A percentile compares a stretch with the other conserved stretches of the same genome.
These are phyloP conservation scores for Gynostemma pentaphyllum DNA, from an alignment of 306 rosid genomes.

Conservation along the genomic window DNA sequence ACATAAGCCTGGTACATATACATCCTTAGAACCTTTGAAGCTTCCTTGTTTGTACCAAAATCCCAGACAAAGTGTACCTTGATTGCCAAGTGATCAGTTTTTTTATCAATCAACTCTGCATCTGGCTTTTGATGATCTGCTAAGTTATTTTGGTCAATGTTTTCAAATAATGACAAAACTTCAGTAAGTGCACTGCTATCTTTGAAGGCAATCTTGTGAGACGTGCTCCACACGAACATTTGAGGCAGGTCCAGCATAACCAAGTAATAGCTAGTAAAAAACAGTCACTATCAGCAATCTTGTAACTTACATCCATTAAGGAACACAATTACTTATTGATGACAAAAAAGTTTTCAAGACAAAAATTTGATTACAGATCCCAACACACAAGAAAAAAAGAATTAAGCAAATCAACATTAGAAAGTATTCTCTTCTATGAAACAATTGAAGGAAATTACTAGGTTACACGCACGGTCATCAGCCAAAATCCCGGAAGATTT, in stretches of 20 bases:
- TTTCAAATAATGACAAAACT: constrained; percentile 60
- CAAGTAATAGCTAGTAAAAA: constrained; percentile 49
- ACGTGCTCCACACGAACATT: constrained; percentile 68
- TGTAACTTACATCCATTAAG: background rate
- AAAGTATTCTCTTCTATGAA: background rate
- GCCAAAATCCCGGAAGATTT: no score
- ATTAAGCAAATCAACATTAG: background rate
- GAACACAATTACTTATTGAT: background rate
- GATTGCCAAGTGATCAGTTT: constrained; percentile 32
- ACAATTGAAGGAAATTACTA: no score
- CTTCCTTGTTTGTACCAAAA: background rate
- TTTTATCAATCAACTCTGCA: constrained; percentile 23
- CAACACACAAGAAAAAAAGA: background rate
- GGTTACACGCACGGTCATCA: no score
- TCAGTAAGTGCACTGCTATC: constrained; percentile 84
- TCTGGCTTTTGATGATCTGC: constrained; percentile 22
- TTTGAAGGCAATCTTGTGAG: constrained; percentile 49
- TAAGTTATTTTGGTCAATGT: constrained; percentile 22
- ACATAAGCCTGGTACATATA: background rate
- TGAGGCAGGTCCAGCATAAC: constrained; percentile 89
- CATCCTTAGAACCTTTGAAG: constrained; percentile 1
- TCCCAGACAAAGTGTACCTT: constrained; percentile 33
- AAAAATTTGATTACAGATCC: no score
- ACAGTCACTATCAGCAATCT: constrained; percentile 6
- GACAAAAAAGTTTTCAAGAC: no score